These are phyloP conservation scores for Saccharomyces hybrid DNA, from an alignment of 1,139 yeast species.

Conservation along the genomic window DNA sequence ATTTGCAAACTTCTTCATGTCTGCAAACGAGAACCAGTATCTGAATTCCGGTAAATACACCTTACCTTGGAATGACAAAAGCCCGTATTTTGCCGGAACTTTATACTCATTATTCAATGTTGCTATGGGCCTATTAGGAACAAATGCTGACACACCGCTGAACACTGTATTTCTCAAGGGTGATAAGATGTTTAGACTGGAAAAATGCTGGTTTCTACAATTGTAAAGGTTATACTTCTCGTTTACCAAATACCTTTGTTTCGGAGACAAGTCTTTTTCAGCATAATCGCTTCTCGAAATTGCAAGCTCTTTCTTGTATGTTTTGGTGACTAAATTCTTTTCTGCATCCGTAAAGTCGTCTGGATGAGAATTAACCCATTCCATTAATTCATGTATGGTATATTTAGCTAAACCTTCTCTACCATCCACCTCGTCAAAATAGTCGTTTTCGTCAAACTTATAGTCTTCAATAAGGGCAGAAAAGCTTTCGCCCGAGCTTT, in stretches of 20 bases:
- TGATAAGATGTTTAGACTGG: slow-evolving; percentile 37
- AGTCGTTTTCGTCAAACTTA: not conserved
- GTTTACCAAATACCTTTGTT: slow-evolving; percentile 23
- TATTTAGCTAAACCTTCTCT: slow-evolving; percentile 14
- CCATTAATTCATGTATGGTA: slow-evolving; percentile 7
- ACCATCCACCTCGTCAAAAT: slow-evolving; percentile 3
- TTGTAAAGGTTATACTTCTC: slow-evolving; percentile 34
- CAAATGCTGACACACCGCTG: slow-evolving; percentile 46
- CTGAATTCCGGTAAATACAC: slow-evolving; percentile 26
- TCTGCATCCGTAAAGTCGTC: slow-evolving; percentile 8
- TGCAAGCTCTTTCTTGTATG: slow-evolving; percentile 2
- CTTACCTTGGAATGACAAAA: slow-evolving; percentile 23
- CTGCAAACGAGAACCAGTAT: slow-evolving; percentile 19
- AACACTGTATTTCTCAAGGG: slow-evolving; percentile 42
- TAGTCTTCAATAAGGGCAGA: not conserved
- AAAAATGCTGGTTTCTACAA: slow-evolving; percentile 51
- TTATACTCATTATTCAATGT: slow-evolving; percentile 42
- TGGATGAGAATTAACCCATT: slow-evolving; percentile 9
- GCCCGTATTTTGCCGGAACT: slow-evolving; percentile 9
- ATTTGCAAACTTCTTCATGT: slow-evolving; percentile 16
- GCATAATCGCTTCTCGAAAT: slow-evolving; percentile 10
- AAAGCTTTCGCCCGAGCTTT: not conserved
- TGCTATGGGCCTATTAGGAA: slow-evolving; percentile 37
- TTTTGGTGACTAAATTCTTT: slow-evolving; percentile 6
- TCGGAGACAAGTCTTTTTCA: slow-evolving; percentile 13